Conservation (phyloP, 2,329 filamentous ascomycete genomes). For the Colletotrichum tanaceti region DNA sequence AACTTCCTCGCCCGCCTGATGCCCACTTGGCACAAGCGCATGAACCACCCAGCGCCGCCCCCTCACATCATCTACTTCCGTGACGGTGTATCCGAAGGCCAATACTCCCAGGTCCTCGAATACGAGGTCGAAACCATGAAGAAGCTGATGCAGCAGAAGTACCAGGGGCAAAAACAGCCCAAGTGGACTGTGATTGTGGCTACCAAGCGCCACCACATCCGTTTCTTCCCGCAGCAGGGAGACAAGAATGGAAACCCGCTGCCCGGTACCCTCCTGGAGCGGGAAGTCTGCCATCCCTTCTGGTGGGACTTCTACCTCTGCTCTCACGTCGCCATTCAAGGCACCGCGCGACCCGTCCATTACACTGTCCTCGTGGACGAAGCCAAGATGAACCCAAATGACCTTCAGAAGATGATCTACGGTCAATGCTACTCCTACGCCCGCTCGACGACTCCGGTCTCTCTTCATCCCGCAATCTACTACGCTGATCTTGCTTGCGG, state of each 20-base stretch:
- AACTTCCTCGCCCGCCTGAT: conserved; percentile 74
- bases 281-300: conserved; percentile 88
- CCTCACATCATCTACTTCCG: conserved; percentile 90
- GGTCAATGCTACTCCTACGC: conserved; percentile 95
- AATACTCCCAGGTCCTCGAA: conserved; percentile 83
- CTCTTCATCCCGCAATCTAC: conserved; percentile 89
- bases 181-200: conserved; percentile 89
- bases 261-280: conserved; percentile 88
- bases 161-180: conserved; percentile 50
- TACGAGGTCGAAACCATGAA: conserved; percentile 82
- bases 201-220: conserved; percentile 93
- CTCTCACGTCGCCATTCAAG: conserved; percentile 82
- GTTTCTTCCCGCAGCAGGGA: conserved; percentile 76
- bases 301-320: conserved; percentile 86
- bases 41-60: conserved; percentile 61
- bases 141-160: conserved; percentile 60
- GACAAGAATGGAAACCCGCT: conserved; percentile 86
- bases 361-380: conserved; percentile 93
- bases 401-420: conserved; percentile 89
- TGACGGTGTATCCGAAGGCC: conserved; percentile 89
- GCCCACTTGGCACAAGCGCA: conserved; percentile 70
- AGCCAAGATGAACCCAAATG: conserved; percentile 71
- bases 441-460: conserved; percentile 92
- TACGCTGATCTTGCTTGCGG: conserved; percentile 92
- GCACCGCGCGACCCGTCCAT: conserved; percentile 90